Conservation (phyloP, 2,329 filamentous ascomycete genomes). For the Geosmithia putterillii region DNA sequence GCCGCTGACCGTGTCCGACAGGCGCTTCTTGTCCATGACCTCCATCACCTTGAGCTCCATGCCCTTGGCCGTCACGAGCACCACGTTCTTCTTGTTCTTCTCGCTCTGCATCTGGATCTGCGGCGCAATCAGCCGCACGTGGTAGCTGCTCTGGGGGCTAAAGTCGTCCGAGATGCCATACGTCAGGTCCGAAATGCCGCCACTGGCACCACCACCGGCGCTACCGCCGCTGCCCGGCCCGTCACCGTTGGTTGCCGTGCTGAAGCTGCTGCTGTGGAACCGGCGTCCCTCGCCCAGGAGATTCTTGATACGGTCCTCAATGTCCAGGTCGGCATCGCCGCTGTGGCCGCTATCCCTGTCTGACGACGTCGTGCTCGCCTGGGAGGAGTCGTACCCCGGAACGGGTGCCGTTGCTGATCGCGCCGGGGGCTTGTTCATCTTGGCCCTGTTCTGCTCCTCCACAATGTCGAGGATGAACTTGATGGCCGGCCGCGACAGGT, state of each 20-base stretch:
- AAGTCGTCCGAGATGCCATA: conserved; percentile 80
- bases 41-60: conserved; percentile 98
- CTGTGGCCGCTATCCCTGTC: conserved; percentile 45
- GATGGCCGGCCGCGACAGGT: conserved; percentile 86
- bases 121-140: conserved; percentile 86
- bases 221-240: conserved; percentile 10
- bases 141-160: conserved; percentile 83
- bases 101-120: conserved; percentile 98
- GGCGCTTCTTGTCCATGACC: conserved; percentile 91
- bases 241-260: conserved; percentile 14
- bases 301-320: conserved; percentile 77
- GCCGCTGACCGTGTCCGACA: conserved; percentile 87
- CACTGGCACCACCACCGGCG: too few relatives aligned
- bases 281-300: conserved; percentile 74
- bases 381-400: conserved; percentile 13
- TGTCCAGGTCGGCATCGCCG: conserved; percentile 37
- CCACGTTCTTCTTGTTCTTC: conserved; percentile 93
- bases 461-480: conserved; percentile 98
- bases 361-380: conserved; percentile 20
- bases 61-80: conserved; percentile 89
- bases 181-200: conserved; percentile 48
- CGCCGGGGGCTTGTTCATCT: conserved; percentile 16
- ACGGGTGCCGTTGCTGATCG: conserved; percentile 9
- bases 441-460: conserved; percentile 77
- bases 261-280: conserved; percentile 43